Evolutionary conservation across 2,329 filamentous ascomycete species (phyloP).

Genomic region (Alternaria dauci): DNA sequence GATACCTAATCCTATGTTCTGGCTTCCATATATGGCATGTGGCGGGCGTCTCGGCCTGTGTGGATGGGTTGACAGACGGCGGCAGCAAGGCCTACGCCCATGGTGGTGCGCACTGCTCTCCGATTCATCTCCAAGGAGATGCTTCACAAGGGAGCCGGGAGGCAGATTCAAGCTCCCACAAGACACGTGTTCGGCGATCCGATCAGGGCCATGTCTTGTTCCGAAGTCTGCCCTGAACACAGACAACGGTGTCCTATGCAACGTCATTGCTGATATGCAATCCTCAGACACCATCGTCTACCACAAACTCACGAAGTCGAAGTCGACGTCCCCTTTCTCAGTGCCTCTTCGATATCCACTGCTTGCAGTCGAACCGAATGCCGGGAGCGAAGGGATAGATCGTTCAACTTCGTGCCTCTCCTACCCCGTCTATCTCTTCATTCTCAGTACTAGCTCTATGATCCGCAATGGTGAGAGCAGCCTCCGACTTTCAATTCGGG

Average conservation of each 20-base stretch:
- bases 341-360: constrained; percentile 17
- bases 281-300: neutral
- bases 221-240: neutral
- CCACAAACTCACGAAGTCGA: constrained; percentile 6
- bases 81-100: constrained; percentile 1
- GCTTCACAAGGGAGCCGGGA: neutral
- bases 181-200: neutral
- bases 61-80: neutral
- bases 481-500: constrained; percentile 4
- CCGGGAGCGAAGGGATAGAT: constrained; percentile 9
- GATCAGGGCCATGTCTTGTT: neutral
- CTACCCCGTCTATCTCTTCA: neutral
- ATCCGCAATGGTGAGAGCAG: constrained; percentile 6
- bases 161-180: constrained; percentile 5
- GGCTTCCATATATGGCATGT: neutral
- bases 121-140: neutral
- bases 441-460: constrained; percentile 5
- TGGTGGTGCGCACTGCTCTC: neutral
- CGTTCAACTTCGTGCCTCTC: constrained; percentile 7
- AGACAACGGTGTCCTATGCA: constrained; percentile 3
- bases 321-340: constrained; percentile 7
- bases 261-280: constrained; percentile 3
- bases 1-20: neutral
- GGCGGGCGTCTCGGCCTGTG: neutral
- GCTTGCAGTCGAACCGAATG: constrained; percentile 16